These are phyloP conservation scores for Marasmius oreades DNA, from an alignment of 1,284 basidiomycete species.

Conservation along the genomic window DNA sequence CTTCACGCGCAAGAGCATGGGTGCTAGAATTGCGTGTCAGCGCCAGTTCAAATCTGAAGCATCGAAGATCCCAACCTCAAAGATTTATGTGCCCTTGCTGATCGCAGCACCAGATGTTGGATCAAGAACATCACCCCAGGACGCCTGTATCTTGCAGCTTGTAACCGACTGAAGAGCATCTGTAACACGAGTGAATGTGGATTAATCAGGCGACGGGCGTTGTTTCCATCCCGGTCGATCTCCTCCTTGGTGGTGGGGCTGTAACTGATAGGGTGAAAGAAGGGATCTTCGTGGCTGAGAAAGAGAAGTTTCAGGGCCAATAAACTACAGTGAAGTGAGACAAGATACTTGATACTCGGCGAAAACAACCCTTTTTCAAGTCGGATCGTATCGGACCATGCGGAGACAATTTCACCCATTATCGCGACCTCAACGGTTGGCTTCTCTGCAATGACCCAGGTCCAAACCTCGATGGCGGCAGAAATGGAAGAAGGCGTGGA, in stretches of 20 bases:
- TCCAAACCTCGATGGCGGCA: conserved; percentile 93
- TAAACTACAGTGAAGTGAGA: conserved; percentile 3
- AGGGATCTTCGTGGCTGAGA: conserved; percentile 80
- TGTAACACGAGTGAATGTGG: conserved; percentile 87
- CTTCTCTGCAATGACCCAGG: conserved; percentile 91
- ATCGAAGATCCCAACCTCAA: conserved; percentile 58
- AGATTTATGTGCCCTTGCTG: conserved; percentile 59
- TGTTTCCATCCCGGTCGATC: conserved; percentile 71
- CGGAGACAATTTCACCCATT: conserved; percentile 83
- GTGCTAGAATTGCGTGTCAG: conserved; percentile 50
- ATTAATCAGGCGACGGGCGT: conserved; percentile 73
- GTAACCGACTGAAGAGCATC: conserved; percentile 90
- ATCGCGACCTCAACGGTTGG: conserved; percentile 71
- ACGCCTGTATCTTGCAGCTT: conserved; percentile 88
- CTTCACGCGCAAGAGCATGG: conserved; percentile 88
- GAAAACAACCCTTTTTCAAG: conserved; percentile 84
- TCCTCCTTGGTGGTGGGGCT: conserved; percentile 86
- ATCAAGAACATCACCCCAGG: conserved; percentile 85
- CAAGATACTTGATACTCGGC: conserved; percentile 66
- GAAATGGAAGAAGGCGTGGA: conserved; percentile 86
- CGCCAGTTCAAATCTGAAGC: background rate
- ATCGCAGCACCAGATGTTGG: conserved; percentile 80
- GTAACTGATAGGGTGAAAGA: conserved; percentile 84
- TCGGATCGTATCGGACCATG: conserved; percentile 84
- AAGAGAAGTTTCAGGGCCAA: conserved; percentile 7